Percentiles rank a stretch among this genome's conserved stretches.
Conservation (phyloP, 805 yeast species). For the Grigorovia humatica region DNA sequence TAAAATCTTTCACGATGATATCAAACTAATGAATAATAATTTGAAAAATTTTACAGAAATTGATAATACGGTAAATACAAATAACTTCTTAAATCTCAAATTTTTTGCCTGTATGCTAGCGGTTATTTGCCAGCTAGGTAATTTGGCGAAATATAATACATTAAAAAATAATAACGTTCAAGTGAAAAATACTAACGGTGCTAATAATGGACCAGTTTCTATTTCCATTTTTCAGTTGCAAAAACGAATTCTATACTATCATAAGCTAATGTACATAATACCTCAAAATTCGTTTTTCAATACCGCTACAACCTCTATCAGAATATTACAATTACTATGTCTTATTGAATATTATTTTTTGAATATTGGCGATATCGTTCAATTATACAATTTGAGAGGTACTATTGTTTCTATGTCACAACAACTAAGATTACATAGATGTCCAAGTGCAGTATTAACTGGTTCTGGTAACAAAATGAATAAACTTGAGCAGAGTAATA, state of each 20-base stretch:
- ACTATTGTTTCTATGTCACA: constrained; percentile 74
- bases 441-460: constrained; percentile 73
- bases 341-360: constrained; percentile 62
- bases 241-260: constrained; percentile 39
- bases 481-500: constrained; percentile 66
- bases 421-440: constrained; percentile 72
- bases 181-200: neutral
- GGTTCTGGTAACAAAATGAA: constrained; percentile 56
- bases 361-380: constrained; percentile 60
- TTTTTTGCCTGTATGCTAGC: constrained; percentile 21
- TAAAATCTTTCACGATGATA: constrained; percentile 16
- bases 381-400: constrained; percentile 69
- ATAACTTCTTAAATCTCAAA: constrained; percentile 17
- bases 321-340: constrained; percentile 58
- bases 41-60: constrained; percentile 1
- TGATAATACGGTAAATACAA: neutral
- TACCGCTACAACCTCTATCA: constrained; percentile 50
- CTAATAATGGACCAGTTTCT: neutral
- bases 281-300: constrained; percentile 48
- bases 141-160: constrained; percentile 17
- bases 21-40: constrained; percentile 1
- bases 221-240: neutral
- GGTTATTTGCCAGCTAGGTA: constrained; percentile 25
- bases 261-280: constrained; percentile 46
- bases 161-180: constrained; percentile 7